Evolutionary conservation across 345 rosid genomes (phyloP).

Genomic region (Sisymbrium irio): DNA sequence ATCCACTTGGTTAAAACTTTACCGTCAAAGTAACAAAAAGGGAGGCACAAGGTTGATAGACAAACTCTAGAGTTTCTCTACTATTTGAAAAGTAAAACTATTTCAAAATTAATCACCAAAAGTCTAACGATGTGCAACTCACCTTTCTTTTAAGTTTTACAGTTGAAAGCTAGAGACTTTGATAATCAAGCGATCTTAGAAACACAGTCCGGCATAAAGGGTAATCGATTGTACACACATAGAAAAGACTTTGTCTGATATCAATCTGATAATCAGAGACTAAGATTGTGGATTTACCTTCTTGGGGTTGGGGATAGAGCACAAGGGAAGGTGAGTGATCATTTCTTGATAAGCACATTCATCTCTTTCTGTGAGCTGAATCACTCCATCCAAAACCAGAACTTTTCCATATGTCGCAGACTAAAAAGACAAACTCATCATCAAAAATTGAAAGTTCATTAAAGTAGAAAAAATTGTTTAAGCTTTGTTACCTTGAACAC

Average conservation of each 20-base stretch:
- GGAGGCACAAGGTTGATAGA: too few species aligned
- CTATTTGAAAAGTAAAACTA: background rate
- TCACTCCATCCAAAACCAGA: slow-evolving; percentile 91
- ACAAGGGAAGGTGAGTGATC: slow-evolving; percentile 94
- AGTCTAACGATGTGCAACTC: background rate
- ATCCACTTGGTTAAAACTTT: too few species aligned
- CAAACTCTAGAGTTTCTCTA: background rate
- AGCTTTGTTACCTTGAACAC: slow-evolving; percentile 68
- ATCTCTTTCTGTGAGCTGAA: slow-evolving; percentile 94
- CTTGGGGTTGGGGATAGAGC: slow-evolving; percentile 84
- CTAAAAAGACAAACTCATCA: slow-evolving; percentile 35
- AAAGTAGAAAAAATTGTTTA: background rate
- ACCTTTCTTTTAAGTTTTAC: background rate
- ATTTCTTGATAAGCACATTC: slow-evolving; percentile 99
- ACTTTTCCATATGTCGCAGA: slow-evolving; percentile 94
- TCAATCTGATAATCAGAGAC: background rate
- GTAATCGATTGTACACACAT: too few species aligned
- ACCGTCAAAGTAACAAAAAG: too few species aligned
- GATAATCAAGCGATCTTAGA: background rate
- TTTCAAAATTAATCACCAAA: background rate
- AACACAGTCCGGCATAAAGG: too few species aligned
- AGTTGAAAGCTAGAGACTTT: slow-evolving; percentile 5
- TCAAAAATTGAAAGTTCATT: background rate
- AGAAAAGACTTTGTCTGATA: too few species aligned
- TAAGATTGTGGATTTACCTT: slow-evolving; percentile 57